Evolutionary conservation across 208 protist genomes (phyloP).

Genomic region (Blastocrithidia nonstop): DNA sequence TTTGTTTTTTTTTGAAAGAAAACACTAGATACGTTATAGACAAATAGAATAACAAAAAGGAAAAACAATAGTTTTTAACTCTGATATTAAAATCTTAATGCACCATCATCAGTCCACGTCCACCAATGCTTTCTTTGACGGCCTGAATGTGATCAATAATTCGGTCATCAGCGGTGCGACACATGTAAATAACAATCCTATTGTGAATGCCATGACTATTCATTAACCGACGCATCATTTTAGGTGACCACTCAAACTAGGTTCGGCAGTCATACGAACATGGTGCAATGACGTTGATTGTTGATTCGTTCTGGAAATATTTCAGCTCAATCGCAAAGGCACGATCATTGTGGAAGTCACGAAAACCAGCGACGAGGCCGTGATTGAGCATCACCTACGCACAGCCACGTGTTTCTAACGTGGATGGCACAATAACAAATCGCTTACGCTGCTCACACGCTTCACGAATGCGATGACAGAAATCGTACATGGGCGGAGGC

Average conservation of each 20-base stretch:
- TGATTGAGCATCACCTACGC: constrained; percentile 78
- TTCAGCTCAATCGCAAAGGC: constrained; percentile 86
- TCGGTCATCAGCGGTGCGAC: constrained; percentile 71
- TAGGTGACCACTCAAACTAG: constrained; percentile 86
- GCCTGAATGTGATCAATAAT: constrained; percentile 85
- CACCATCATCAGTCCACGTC: constrained; percentile 78
- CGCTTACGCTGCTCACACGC: constrained; percentile 76
- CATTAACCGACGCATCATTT: constrained; percentile 81
- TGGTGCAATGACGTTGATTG: constrained; percentile 79
- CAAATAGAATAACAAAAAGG: constrained; percentile 3
- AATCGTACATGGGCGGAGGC: constrained; percentile 74
- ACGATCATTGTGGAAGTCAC: constrained; percentile 85
- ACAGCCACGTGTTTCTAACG: constrained; percentile 72
- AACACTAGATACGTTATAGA: not conserved
- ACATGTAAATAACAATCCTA: constrained; percentile 72
- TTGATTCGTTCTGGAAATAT: constrained; percentile 81
- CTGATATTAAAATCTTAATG: constrained; percentile 18
- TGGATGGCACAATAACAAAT: constrained; percentile 82
- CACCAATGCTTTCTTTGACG: constrained; percentile 72
- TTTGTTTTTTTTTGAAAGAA: not conserved
- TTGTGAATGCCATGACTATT: constrained; percentile 82
- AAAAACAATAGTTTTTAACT: not conserved
- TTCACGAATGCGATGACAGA: constrained; percentile 80
- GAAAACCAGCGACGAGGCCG: constrained; percentile 78
- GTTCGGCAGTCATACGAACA: constrained; percentile 75